Evolutionary conservation across 345 rosid species (phyloP).

Genomic region (Syzygium aromaticum): DNA sequence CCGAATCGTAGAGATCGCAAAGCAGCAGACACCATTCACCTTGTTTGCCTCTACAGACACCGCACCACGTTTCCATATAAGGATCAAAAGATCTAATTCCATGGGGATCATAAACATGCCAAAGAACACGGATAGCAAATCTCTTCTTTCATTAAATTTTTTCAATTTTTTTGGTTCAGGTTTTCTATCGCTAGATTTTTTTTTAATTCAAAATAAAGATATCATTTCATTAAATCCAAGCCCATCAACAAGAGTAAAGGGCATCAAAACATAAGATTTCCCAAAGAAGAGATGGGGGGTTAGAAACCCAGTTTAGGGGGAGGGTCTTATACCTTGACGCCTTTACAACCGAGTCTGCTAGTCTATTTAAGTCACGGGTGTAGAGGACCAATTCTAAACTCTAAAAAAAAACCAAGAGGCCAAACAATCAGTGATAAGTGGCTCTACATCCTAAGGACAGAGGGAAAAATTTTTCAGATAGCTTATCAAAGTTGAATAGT

Average conservation of each 20-base stretch:
- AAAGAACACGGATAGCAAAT: background rate
- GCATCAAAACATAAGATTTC: background rate
- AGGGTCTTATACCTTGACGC: background rate
- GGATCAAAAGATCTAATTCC: constrained; percentile 33
- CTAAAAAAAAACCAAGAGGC: background rate
- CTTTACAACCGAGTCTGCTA: background rate
- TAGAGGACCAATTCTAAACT: background rate
- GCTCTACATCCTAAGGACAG: background rate
- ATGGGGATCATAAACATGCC: constrained; percentile 26
- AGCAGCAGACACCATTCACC: constrained; percentile 41
- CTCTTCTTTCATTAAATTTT: background rate
- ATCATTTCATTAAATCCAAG: too few species aligned
- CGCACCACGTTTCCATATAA: constrained; percentile 26
- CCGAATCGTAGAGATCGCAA: constrained; percentile 53
- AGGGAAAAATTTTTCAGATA: background rate
- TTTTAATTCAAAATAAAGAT: too few species aligned
- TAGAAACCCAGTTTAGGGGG: background rate
- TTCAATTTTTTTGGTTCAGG: background rate
- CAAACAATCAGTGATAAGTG: background rate
- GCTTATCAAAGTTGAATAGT: background rate
- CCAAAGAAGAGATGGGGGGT: background rate
- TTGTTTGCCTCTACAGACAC: constrained; percentile 16
- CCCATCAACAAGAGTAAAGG: background rate
- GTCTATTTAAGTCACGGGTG: background rate
- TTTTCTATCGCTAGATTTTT: too few species aligned